Evolutionary conservation across 2,329 filamentous ascomycete genomes (phyloP).

Genomic region (Calonectria naviculata): DNA sequence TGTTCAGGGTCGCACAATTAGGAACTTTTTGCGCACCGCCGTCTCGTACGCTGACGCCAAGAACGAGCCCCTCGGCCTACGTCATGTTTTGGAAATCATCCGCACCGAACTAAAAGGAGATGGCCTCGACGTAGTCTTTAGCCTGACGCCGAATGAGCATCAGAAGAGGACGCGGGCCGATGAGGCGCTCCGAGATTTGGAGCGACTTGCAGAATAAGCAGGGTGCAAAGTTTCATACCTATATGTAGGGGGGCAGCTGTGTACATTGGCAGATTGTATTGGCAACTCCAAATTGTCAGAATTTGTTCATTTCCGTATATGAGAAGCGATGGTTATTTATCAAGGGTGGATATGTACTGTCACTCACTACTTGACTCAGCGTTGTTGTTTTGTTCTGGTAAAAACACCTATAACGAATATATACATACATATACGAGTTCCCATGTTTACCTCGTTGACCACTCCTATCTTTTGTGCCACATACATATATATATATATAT

Average conservation of each 20-base stretch:
- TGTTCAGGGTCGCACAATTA: constrained; percentile 1
- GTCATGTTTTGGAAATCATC: constrained; percentile 7
- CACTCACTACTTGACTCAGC: neutral
- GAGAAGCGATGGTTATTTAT: neutral
- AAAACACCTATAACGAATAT: neutral
- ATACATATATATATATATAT: neutral
- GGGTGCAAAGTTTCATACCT: neutral
- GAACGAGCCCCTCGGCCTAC: neutral
- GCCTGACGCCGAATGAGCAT: neutral
- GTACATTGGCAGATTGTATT: neutral
- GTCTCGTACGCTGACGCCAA: constrained; percentile 9
- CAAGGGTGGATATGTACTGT: neutral
- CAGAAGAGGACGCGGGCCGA: neutral
- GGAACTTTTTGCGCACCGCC: constrained; percentile 10
- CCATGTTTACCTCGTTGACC: no score
- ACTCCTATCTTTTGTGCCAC: no score
- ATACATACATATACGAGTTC: no score
- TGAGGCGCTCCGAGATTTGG: neutral
- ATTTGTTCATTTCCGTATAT: no score
- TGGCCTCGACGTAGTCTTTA: constrained; percentile 5
- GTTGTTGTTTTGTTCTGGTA: neutral
- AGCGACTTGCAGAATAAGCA: neutral
- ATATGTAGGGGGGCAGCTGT: no score
- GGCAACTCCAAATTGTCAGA: neutral
- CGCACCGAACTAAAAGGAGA: constrained; percentile 10